Percentiles rank a stretch among this genome's conserved stretches.
These are phyloP conservation scores for Trapa bicornis DNA, from an alignment of 345 rosid genomes.

Conservation along the genomic window DNA sequence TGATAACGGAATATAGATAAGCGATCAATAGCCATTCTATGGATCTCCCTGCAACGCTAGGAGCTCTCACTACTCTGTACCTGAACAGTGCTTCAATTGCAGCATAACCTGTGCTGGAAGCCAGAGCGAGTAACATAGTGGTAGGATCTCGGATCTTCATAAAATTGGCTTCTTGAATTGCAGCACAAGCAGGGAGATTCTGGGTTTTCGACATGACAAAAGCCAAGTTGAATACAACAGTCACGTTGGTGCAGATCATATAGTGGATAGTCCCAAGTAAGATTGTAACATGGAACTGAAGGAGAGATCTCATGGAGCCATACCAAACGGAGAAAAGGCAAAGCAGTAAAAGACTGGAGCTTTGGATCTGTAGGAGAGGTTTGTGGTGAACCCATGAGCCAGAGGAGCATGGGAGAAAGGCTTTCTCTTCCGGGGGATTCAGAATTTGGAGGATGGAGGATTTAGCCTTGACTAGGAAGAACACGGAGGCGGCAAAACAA, in stretches of 20 bases:
- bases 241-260: constrained; percentile 9
- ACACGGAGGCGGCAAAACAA: constrained; percentile 15
- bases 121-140: constrained; percentile 17
- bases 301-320: background rate
- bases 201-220: constrained; percentile 19
- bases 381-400: background rate
- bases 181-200: constrained; percentile 9
- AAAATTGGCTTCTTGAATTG: constrained; percentile 18
- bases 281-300: background rate
- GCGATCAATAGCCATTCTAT: constrained; percentile 24
- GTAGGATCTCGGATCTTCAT: constrained; percentile 12
- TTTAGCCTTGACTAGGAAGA: constrained; percentile 25
- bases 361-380: constrained; percentile 16
- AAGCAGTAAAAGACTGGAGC: constrained; percentile 13
- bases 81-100: constrained; percentile 23
- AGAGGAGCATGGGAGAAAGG: constrained; percentile 4
- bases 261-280: constrained; percentile 1
- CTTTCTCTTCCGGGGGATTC: constrained; percentile 3
- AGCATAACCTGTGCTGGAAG: constrained; percentile 19
- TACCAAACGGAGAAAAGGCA: background rate
- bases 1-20: constrained; percentile 20
- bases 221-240: constrained; percentile 21
- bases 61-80: constrained; percentile 14
- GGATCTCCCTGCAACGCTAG: constrained; percentile 10
- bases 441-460: constrained; percentile 18